A percentile compares a stretch with the other conserved stretches of the same genome.
Evolutionary conservation across 2,329 filamentous ascomycete species (phyloP).

Genomic region (Botrytis byssoidea): DNA sequence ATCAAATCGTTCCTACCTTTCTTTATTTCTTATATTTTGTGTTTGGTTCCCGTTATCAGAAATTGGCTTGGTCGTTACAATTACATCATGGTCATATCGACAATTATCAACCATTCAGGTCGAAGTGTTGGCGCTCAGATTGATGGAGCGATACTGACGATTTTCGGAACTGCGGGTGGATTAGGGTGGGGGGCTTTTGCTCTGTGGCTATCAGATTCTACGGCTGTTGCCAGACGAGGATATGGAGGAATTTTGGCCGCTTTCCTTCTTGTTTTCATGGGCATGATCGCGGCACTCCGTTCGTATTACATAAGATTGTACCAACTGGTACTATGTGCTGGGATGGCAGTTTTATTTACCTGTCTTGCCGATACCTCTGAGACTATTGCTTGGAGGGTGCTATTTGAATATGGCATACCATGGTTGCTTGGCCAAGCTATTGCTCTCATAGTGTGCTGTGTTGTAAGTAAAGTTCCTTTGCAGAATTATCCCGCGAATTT

Average conservation of each 20-base stretch:
- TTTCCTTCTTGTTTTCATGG: slow-evolving; percentile 55
- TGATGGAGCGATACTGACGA: slow-evolving; percentile 54
- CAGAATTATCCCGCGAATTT: background rate
- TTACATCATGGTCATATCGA: slow-evolving; percentile 56
- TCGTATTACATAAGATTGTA: slow-evolving; percentile 57
- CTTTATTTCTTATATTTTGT: slow-evolving; percentile 55
- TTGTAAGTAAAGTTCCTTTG: slow-evolving; percentile 22
- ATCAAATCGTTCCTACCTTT: slow-evolving; percentile 56
- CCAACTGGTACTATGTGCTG: slow-evolving; percentile 54
- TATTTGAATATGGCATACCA: slow-evolving; percentile 53
- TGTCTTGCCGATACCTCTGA: slow-evolving; percentile 51
- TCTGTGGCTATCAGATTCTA: slow-evolving; percentile 53
- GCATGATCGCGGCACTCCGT: slow-evolving; percentile 51
- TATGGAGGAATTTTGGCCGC: slow-evolving; percentile 55
- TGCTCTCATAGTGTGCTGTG: slow-evolving; percentile 48
- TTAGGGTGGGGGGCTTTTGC: slow-evolving; percentile 56
- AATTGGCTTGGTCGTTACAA: slow-evolving; percentile 53
- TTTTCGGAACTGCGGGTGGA: slow-evolving; percentile 52
- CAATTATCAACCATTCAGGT: slow-evolving; percentile 58
- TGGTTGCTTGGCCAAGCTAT: slow-evolving; percentile 57
- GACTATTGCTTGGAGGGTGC: slow-evolving; percentile 49
- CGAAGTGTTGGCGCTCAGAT: slow-evolving; percentile 56
- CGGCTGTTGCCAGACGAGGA: slow-evolving; percentile 45
- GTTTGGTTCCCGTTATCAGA: slow-evolving; percentile 50
- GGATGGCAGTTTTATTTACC: slow-evolving; percentile 55